Conservation (phyloP, 73 alveolate genomes). For the Paramecium sonneborni region DNA sequence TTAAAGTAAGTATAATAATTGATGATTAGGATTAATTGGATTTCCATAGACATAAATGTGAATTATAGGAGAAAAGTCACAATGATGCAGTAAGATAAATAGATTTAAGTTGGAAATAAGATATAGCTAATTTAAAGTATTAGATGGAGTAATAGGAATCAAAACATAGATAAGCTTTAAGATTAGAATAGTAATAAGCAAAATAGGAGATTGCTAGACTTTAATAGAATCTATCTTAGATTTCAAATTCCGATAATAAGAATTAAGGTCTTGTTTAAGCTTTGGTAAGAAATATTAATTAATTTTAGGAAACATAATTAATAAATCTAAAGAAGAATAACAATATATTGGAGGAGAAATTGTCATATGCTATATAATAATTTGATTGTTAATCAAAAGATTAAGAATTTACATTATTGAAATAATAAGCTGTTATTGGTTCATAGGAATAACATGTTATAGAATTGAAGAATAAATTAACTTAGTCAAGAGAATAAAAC, state of each 20-base stretch:
- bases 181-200: not conserved
- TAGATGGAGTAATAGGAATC: not conserved
- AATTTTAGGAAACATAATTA: not conserved
- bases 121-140: not conserved
- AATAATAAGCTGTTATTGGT: slow-evolving; percentile 43
- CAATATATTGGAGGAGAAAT: slow-evolving; percentile 11
- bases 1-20: not conserved
- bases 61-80: not conserved
- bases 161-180: slow-evolving; percentile 20
- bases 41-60: not conserved
- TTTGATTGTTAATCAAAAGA: slow-evolving; percentile 40
- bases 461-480: not conserved
- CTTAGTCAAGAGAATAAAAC: not conserved
- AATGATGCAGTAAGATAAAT: slow-evolving; percentile 24
- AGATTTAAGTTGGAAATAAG: slow-evolving; percentile 46
- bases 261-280: not conserved
- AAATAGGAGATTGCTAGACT: slow-evolving; percentile 22
- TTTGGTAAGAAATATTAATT: not conserved
- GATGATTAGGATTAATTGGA: not conserved
- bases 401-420: slow-evolving; percentile 29
- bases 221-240: not conserved
- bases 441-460: not conserved
- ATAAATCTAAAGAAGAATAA: not conserved
- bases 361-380: not conserved
- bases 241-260: slow-evolving; percentile 38